Conservation (phyloP, 768 basidiomycete species). For the Lentinula aciculospora region DNA sequence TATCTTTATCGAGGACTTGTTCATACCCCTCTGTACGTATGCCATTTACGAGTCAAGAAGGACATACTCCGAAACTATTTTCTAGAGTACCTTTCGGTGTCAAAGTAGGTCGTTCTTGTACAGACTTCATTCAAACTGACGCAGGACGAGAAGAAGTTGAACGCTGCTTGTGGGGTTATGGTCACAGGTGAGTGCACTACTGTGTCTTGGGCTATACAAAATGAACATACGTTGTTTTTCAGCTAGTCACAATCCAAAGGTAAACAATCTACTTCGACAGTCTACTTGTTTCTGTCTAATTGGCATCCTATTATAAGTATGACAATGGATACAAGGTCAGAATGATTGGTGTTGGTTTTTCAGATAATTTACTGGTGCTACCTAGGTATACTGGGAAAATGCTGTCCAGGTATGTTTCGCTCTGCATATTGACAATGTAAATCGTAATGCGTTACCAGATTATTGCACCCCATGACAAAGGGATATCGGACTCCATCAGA, state of each 20-base stretch:
- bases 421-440: neutral
- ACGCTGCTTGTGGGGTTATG: constrained; percentile 83
- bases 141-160: constrained; percentile 33
- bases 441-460: constrained; percentile 43
- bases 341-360: neutral
- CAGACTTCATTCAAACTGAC: neutral
- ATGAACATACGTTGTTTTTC: constrained; percentile 2
- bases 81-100: constrained; percentile 77
- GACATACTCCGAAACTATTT: neutral
- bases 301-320: constrained; percentile 33
- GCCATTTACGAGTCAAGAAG: neutral
- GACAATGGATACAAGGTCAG: constrained; percentile 86
- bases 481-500: constrained; percentile 64
- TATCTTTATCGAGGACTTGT: constrained; percentile 66
- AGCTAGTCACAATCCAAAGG: constrained; percentile 91
- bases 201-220: constrained; percentile 1
- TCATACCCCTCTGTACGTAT: constrained; percentile 71
- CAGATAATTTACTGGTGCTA: neutral
- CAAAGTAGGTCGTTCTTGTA: neutral
- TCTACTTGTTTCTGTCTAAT: neutral
- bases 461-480: constrained; percentile 75
- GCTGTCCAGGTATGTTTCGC: constrained; percentile 59
- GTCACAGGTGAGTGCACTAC: constrained; percentile 59
- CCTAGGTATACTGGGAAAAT: constrained; percentile 88
- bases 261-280: constrained; percentile 16